These are phyloP conservation scores for Saccharata proteae DNA, from an alignment of 2,329 filamentous ascomycete genomes.

Conservation along the genomic window DNA sequence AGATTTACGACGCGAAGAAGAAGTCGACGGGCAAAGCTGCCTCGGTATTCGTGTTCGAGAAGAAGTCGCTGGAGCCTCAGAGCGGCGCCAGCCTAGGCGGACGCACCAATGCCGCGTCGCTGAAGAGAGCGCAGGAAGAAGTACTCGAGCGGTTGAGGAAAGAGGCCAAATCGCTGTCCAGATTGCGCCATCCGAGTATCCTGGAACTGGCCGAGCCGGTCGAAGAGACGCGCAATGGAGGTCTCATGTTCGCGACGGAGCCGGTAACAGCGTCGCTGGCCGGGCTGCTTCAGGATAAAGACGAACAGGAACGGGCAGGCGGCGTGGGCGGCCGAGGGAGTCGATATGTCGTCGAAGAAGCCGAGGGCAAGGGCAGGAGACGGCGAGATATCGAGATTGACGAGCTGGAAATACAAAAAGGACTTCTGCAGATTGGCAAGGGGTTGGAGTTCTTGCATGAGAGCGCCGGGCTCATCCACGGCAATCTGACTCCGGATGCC, in stretches of 20 bases:
- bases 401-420: slow-evolving; percentile 95
- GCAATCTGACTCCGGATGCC: slow-evolving; percentile 86
- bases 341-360: slow-evolving; percentile 69
- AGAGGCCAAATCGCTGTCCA: slow-evolving; percentile 79
- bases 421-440: slow-evolving; percentile 82
- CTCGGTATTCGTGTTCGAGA: slow-evolving; percentile 91
- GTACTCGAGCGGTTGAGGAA: slow-evolving; percentile 83
- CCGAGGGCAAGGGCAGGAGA: slow-evolving; percentile 54
- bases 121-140: slow-evolving; percentile 77
- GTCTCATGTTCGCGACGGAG: slow-evolving; percentile 92
- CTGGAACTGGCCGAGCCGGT: slow-evolving; percentile 89
- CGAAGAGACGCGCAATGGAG: slow-evolving; percentile 83
- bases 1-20: slow-evolving; percentile 94
- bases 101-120: slow-evolving; percentile 50
- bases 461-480: slow-evolving; percentile 85
- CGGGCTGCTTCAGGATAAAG: slow-evolving; percentile 72
- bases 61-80: slow-evolving; percentile 66
- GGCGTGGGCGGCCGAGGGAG: slow-evolving; percentile 60
- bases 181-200: slow-evolving; percentile 80
- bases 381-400: slow-evolving; percentile 84
- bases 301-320: slow-evolving; percentile 64
- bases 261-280: slow-evolving; percentile 80
- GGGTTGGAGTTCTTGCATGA: slow-evolving; percentile 92
- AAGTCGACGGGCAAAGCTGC: slow-evolving; percentile 83
- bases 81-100: slow-evolving; percentile 45